Evolutionary conservation across 208 protist species (phyloP).

Genomic region (Wallacemonas rigidus): DNA sequence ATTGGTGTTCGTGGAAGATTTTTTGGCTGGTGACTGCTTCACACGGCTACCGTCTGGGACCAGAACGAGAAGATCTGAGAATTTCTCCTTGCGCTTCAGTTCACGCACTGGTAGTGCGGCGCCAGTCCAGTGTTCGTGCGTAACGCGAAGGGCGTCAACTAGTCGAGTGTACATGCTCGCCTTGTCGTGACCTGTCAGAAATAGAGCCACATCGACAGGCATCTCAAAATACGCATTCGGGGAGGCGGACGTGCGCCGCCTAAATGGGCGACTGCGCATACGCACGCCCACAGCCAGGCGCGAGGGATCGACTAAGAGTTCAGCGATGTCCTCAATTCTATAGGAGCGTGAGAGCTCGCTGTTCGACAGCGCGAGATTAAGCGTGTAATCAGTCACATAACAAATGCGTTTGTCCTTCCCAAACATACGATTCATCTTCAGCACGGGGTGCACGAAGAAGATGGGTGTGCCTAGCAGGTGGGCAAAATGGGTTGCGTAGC

Average conservation of each 20-base stretch:
- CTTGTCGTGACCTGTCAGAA: neutral
- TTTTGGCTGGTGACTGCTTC: constrained; percentile 17
- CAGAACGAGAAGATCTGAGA: constrained; percentile 28
- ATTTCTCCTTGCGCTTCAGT: constrained; percentile 19
- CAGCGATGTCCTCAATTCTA: constrained; percentile 42
- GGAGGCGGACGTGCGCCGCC: constrained; percentile 1
- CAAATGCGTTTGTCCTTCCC: constrained; percentile 28
- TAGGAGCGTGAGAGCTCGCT: constrained; percentile 35
- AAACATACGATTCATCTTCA: constrained; percentile 20
- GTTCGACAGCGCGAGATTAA: constrained; percentile 25
- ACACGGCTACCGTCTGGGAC: constrained; percentile 39
- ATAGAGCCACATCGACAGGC: constrained; percentile 45
- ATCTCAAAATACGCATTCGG: constrained; percentile 40
- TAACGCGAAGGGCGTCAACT: constrained; percentile 18
- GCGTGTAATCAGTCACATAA: constrained; percentile 44
- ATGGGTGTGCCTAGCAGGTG: constrained; percentile 28
- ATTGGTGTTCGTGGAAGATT: too few relatives aligned
- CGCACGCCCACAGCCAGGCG: constrained; percentile 31
- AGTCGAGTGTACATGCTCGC: constrained; percentile 11
- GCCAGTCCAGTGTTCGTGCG: constrained; percentile 18
- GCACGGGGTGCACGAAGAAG: constrained; percentile 34
- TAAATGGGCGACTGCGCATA: constrained; percentile 35
- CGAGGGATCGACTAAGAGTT: constrained; percentile 24
- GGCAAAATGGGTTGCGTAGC: constrained; percentile 11
- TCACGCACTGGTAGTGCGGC: constrained; percentile 23